These are phyloP conservation scores for Miscanthus lutarioriparius DNA, from an alignment of 176 grass and related monocot species.

Conservation along the genomic window DNA sequence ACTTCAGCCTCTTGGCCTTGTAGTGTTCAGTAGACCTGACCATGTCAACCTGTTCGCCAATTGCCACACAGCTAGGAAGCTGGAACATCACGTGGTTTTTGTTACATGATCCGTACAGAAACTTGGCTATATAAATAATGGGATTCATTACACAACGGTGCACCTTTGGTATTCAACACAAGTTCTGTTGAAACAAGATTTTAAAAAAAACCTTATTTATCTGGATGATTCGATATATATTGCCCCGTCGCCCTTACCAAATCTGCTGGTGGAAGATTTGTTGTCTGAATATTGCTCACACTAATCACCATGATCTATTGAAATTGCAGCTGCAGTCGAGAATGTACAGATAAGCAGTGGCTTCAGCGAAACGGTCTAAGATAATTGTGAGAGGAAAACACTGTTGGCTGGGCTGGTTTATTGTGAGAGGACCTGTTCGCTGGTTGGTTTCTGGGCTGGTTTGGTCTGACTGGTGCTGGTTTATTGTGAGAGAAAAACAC, in stretches of 20 bases:
- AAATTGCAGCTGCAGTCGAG: neutral
- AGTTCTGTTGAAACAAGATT: neutral
- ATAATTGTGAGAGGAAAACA: too few relatives aligned
- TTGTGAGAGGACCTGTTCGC: too few relatives aligned
- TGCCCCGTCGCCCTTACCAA: neutral
- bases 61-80: neutral
- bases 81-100: neutral
- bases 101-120: neutral
- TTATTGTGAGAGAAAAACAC: too few relatives aligned
- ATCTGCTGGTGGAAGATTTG: neutral
- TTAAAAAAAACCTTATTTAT: neutral
- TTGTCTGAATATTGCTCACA: neutral
- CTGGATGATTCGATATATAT: neutral
- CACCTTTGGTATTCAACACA: neutral
- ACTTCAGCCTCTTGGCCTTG: slow-evolving; percentile 2
- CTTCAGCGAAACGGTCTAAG: slow-evolving; percentile 31
- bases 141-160: slow-evolving; percentile 5
- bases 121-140: slow-evolving; percentile 27
- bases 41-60: slow-evolving; percentile 3
- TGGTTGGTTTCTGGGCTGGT: too few relatives aligned
- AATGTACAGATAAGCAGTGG: neutral
- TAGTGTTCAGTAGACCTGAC: slow-evolving; percentile 20
- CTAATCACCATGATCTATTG: neutral
- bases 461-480: too few relatives aligned
- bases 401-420: too few relatives aligned